These are phyloP conservation scores for Candida takata DNA, from an alignment of 805 yeast genomes.

Conservation along the genomic window DNA sequence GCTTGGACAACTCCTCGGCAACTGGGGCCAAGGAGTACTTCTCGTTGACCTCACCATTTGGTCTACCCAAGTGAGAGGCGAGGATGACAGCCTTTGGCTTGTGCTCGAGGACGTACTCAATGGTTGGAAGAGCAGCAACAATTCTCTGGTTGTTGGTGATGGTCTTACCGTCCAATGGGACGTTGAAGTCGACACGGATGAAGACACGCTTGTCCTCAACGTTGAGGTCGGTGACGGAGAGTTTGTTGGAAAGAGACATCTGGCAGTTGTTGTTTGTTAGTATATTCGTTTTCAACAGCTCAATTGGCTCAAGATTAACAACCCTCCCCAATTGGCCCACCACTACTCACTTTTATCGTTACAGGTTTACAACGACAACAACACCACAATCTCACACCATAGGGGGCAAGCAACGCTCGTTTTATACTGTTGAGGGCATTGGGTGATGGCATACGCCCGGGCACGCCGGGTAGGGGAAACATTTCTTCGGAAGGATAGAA, in stretches of 20 bases:
- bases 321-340: no score
- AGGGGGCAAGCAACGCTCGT: constrained; percentile 1
- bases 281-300: no score
- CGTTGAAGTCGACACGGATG: constrained; percentile 96
- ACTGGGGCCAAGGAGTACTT: constrained; percentile 94
- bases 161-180: constrained; percentile 89
- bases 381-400: background rate
- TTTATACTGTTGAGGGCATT: background rate
- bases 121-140: constrained; percentile 98
- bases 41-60: constrained; percentile 83
- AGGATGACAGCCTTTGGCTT: constrained; percentile 86
- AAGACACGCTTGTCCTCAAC: constrained; percentile 91
- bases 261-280: no score
- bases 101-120: constrained; percentile 87
- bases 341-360: no score
- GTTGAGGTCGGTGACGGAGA: constrained; percentile 86
- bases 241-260: constrained; percentile 92
- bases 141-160: constrained; percentile 99
- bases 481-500: no score
- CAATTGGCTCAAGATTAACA: no score
- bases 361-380: background rate
- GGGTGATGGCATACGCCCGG: constrained; percentile 1
- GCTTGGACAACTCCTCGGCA: constrained; percentile 76
- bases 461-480: constrained; percentile 4
- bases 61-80: constrained; percentile 98